Evolutionary conservation across 129 eudicot species (phyloP).

Genomic region (Centrapalus pauciflorus): DNA sequence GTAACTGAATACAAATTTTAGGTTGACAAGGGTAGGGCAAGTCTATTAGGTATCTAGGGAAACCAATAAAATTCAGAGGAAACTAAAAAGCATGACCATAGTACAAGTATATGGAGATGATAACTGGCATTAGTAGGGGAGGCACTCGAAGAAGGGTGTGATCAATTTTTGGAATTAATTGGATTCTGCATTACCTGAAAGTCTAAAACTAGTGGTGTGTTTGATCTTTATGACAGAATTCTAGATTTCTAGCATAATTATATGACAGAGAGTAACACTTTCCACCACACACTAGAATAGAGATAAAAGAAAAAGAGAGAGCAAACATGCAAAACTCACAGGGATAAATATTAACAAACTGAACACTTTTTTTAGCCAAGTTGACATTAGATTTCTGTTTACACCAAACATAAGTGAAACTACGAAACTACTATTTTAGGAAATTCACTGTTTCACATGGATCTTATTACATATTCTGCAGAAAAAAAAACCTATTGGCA

Average conservation of each 20-base stretch:
- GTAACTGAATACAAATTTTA: no score
- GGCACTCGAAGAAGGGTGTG: not conserved
- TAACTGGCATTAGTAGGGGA: no score
- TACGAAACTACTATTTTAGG: not conserved
- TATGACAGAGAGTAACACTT: not conserved
- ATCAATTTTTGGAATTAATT: not conserved
- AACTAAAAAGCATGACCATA: no score
- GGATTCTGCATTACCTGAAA: not conserved
- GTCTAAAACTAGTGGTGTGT: not conserved
- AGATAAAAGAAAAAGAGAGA: not conserved
- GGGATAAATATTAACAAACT: not conserved
- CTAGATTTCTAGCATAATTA: no score
- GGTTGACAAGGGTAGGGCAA: no score
- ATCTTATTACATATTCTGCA: conserved; percentile 2
- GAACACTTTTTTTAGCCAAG: not conserved
- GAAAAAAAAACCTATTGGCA: not conserved
- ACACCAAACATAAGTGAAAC: not conserved
- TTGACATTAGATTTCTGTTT: not conserved
- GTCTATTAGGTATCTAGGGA: no score
- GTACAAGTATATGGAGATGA: no score
- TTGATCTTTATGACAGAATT: not conserved
- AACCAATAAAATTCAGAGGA: no score
- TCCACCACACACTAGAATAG: not conserved
- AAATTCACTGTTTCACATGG: not conserved
- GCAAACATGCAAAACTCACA: not conserved